phyloP scores from a whole-genome alignment of 2,329 filamentous ascomycete species.

The Xylaria sp. region DNA sequence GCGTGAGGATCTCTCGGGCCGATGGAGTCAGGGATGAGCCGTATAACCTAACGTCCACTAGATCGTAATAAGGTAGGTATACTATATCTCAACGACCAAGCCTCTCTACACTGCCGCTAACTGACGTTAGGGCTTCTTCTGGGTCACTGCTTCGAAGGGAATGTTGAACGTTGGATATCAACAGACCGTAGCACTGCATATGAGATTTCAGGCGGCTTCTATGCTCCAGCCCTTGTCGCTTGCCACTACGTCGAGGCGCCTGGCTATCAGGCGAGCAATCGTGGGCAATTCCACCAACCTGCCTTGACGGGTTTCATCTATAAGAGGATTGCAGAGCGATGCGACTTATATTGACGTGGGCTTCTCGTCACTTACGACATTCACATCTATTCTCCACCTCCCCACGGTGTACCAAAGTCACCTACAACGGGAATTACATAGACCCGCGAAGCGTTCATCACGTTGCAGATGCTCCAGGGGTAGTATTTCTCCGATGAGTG shows the following conservation, averaged over 20 bases:
- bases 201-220: background rate
- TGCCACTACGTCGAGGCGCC: constrained; percentile 20
- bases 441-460: constrained; percentile 11
- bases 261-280: constrained; percentile 9
- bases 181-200: background rate
- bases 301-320: background rate
- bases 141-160: background rate
- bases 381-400: constrained; percentile 13
- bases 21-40: background rate
- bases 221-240: background rate
- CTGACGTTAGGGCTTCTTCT: background rate
- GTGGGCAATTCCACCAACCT: constrained; percentile 20
- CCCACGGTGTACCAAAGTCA: background rate
- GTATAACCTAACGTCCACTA: background rate
- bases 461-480: constrained; percentile 13
- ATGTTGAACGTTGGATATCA: background rate
- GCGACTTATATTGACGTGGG: background rate
- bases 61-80: constrained; percentile 1
- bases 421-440: constrained; percentile 8
- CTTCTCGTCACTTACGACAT: constrained; percentile 16
- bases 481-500: constrained; percentile 14
- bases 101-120: background rate
- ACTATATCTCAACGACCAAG: constrained; percentile 2
- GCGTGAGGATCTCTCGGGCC: constrained; percentile 14
- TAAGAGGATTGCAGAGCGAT: constrained; percentile 12